These are phyloP conservation scores for Fonsecaea nubica DNA, from an alignment of 2,329 filamentous ascomycete genomes.

Conservation along the genomic window DNA sequence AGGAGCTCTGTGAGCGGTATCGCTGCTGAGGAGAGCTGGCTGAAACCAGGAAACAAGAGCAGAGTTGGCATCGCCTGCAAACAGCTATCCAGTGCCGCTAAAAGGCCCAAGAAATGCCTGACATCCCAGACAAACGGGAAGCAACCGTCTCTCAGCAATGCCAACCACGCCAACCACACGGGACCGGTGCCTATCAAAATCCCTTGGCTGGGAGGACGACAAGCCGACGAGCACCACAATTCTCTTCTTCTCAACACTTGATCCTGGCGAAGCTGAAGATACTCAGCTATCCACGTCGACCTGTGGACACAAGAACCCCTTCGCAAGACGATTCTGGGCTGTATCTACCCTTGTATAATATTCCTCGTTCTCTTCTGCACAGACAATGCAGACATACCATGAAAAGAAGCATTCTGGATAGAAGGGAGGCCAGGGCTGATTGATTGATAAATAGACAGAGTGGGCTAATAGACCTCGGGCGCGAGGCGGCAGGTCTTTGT, in stretches of 20 bases:
- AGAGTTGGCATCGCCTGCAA: not conserved
- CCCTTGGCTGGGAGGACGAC: not conserved
- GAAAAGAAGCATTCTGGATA: not conserved
- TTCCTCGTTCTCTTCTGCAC: not conserved
- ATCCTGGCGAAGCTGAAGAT: not conserved
- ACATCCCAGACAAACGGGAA: not conserved
- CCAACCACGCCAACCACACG: not conserved
- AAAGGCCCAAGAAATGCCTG: not conserved
- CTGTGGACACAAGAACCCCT: not conserved
- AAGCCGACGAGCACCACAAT: not conserved
- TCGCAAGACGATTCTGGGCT: not conserved
- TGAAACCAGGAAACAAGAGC: not conserved
- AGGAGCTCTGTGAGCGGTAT: conserved; percentile 71
- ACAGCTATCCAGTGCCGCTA: not conserved
- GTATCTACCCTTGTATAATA: not conserved
- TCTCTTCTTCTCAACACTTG: not conserved
- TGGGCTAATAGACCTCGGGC: no score
- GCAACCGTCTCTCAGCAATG: not conserved
- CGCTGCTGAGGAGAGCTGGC: not conserved
- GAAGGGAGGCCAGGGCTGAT: not conserved
- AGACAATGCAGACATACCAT: not conserved
- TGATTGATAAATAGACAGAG: not conserved
- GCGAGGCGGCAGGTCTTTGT: no score
- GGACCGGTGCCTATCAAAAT: not conserved
- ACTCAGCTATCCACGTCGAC: not conserved